Evolutionary conservation across 768 basidiomycete species (phyloP), one percentile per base, ranked within the genome.

Genomic region (Phlegmacium glaucopus): DNA sequence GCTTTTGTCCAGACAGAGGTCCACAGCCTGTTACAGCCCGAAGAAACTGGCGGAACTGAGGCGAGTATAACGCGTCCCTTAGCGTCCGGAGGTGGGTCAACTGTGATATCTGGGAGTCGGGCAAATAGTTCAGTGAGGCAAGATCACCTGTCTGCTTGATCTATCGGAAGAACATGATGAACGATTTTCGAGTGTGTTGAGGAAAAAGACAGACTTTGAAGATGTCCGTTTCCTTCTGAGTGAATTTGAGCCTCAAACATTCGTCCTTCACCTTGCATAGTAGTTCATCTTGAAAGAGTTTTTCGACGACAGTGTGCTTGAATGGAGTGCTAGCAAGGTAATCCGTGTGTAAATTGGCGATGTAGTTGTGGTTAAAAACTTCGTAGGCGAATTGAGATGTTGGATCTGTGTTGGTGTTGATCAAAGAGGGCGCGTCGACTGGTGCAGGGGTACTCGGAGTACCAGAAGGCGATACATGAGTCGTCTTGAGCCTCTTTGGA

Each of bases 131-230:
- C 26, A 98, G 79, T 10, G 95, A 97, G 12, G 93, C 88, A 17
- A 98, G 81, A 70, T 98, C 95, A 55, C 94, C 94, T 0, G 95
- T 96, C 74, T 98, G 95, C 67, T 94, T 87, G 58, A 98, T 87
- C 94, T 97, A 40, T 35, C 22, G 37, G 36, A 38, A 11, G 35
- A 41, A 45, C 30, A 15, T 35, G 43, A 25, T 32, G 15, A 28
- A 27, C 13, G 25, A 38, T 46, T 37, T 39, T 30, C 34, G 28
- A 39, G 13, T 15, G 25, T 30, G 32, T 22, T 27, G 12, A n/a
- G 15, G 42, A 5, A 10, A n/a, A 17, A 7, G 46, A 41, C 71
- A 49, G 50, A 88, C 90, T 83, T 90, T 93, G 81, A 97, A 98
- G 55, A 98, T 98, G 61, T 98, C 95, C 2, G 95, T 98, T 75